phyloP scores from a whole-genome alignment of 2,329 filamentous ascomycete genomes.

The Ophiostoma piceae region DNA sequence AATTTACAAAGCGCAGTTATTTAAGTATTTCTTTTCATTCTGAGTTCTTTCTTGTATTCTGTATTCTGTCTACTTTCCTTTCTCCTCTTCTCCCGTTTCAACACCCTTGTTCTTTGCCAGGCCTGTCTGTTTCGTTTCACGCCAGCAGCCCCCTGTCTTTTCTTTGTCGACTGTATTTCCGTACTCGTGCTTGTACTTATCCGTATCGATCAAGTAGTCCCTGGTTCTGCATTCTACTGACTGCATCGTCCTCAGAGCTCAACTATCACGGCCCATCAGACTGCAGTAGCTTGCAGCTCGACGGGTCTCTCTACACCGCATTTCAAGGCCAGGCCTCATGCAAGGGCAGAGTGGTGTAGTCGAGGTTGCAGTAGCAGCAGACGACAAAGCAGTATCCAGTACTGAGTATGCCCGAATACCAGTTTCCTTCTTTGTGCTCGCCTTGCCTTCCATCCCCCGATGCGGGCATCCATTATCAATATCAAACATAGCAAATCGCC shows the following conservation, averaged over 20 bases:
- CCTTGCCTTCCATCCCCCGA: background rate
- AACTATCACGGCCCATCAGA: conserved; percentile 3
- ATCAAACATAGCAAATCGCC: background rate
- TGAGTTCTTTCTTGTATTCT: no score
- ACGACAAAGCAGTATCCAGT: no score
- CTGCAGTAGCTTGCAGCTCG: conserved; percentile 15
- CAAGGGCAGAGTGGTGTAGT: background rate
- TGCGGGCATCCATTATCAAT: background rate
- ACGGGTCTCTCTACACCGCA: conserved; percentile 13
- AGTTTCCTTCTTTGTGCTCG: background rate
- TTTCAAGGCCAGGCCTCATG: background rate
- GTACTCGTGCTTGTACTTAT: background rate
- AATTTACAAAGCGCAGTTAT: background rate
- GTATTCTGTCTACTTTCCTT: background rate
- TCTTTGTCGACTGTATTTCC: conserved; percentile 1
- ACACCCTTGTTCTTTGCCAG: conserved; percentile 10
- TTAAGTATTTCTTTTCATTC: conserved; percentile 4
- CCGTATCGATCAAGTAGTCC: background rate
- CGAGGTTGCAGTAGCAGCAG: background rate
- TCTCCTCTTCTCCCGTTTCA: conserved; percentile 12
- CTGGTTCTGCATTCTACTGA: background rate
- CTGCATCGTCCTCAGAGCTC: no score
- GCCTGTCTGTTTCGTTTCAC: conserved; percentile 18
- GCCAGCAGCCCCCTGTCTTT: background rate
- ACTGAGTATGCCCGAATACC: background rate